Percentiles rank a stretch among this genome's conserved stretches.
phyloP scores from a whole-genome alignment of 2,329 filamentous ascomycete genomes.

The Fusarium sambucinum region DNA sequence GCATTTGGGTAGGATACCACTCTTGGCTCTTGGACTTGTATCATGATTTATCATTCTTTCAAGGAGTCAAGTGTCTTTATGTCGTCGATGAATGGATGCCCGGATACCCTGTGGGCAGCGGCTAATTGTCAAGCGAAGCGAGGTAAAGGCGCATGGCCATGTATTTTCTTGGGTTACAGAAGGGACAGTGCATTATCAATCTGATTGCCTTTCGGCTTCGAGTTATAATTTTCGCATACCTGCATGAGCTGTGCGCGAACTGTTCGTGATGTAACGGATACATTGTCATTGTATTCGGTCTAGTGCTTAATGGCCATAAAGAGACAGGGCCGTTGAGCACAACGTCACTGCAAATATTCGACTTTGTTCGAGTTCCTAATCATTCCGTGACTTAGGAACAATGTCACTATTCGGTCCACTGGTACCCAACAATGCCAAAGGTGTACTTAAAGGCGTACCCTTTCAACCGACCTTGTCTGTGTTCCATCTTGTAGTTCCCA shows the following conservation, averaged over 20 bases:
- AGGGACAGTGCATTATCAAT: constrained; percentile 28
- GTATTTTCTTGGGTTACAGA: constrained; percentile 37
- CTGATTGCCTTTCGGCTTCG: constrained; percentile 36
- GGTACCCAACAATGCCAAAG: background rate
- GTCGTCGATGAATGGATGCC: constrained; percentile 46
- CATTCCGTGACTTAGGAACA: background rate
- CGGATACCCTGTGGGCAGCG: constrained; percentile 47
- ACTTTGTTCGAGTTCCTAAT: constrained; percentile 2
- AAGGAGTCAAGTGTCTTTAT: constrained; percentile 40
- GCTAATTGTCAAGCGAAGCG: constrained; percentile 43
- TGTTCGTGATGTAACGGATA: background rate
- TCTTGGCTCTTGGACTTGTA: constrained; percentile 28
- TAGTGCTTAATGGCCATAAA: background rate
- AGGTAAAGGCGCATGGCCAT: constrained; percentile 32
- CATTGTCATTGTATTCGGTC: background rate
- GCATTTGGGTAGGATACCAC: constrained; percentile 42
- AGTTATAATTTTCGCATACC: constrained; percentile 16
- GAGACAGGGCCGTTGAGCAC: background rate
- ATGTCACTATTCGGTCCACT: constrained; percentile 3
- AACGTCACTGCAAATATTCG: constrained; percentile 8
- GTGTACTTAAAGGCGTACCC: background rate
- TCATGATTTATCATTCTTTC: constrained; percentile 39
- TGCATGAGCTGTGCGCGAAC: background rate
- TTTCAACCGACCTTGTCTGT: constrained; percentile 1
- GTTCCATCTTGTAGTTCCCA: background rate